These are phyloP conservation scores for Nematocida homosporus DNA, from an alignment of 371 early-diverging fungal species.

Conservation along the genomic window DNA sequence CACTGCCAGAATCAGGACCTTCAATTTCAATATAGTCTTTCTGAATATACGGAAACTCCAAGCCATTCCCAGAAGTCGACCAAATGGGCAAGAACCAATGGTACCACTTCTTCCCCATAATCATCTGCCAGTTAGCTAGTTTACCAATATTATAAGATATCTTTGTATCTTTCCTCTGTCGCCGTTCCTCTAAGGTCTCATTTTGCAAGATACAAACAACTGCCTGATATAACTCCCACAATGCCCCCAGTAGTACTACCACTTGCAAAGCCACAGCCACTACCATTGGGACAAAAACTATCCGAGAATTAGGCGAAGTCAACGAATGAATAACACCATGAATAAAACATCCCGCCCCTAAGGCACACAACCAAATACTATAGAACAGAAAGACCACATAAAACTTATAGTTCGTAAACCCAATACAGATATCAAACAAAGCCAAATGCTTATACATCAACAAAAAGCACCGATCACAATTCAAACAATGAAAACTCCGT, in stretches of 20 bases:
- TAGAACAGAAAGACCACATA: slow-evolving; percentile 66
- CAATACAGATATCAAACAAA: slow-evolving; percentile 66
- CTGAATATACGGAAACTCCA: slow-evolving; percentile 39
- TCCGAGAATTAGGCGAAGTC: background rate
- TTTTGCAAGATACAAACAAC: slow-evolving; percentile 37
- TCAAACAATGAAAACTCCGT: slow-evolving; percentile 68
- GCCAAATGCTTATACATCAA: slow-evolving; percentile 68
- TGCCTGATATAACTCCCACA: slow-evolving; percentile 1
- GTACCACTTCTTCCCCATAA: slow-evolving; percentile 72
- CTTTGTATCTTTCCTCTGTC: slow-evolving; percentile 17
- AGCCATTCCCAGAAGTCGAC: slow-evolving; percentile 66
- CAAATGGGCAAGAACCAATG: slow-evolving; percentile 70
- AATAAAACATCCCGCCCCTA: slow-evolving; percentile 50
- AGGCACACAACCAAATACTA: slow-evolving; percentile 27
- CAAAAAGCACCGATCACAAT: slow-evolving; percentile 68
- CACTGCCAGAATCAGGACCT: too few relatives aligned
- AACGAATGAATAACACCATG: slow-evolving; percentile 68
- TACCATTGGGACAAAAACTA: background rate
- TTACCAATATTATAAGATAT: slow-evolving; percentile 83
- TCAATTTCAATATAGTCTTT: slow-evolving; percentile 15
- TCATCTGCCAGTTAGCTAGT: slow-evolving; percentile 72
- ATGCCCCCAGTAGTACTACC: background rate
- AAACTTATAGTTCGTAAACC: slow-evolving; percentile 68
- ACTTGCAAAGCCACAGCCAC: background rate
- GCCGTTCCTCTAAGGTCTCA: slow-evolving; percentile 41